phyloP scores from a whole-genome alignment of 2,329 filamentous ascomycete genomes.

The Alternaria consortialis region DNA sequence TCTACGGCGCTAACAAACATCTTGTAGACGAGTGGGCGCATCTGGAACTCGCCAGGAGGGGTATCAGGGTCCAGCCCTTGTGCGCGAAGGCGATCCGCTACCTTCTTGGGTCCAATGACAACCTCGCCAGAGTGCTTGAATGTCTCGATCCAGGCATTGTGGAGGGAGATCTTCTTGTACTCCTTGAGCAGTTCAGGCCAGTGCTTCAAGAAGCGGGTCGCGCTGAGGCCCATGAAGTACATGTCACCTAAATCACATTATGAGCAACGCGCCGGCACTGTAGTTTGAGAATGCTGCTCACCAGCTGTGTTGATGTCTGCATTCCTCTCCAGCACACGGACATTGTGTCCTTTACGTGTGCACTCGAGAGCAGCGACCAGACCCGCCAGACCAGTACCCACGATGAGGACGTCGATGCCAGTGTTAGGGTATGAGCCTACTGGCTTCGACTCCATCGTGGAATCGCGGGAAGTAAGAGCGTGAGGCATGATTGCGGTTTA shows the following conservation, averaged over 20 bases:
- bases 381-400: slow-evolving; percentile 52
- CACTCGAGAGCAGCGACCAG: slow-evolving; percentile 52
- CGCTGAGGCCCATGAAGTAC: slow-evolving; percentile 68
- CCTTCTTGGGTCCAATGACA: slow-evolving; percentile 59
- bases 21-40: slow-evolving; percentile 64
- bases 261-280: slow-evolving; percentile 12
- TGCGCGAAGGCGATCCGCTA: slow-evolving; percentile 60
- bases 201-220: slow-evolving; percentile 64
- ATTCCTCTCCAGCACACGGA: slow-evolving; percentile 55
- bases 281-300: slow-evolving; percentile 37
- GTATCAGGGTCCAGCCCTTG: slow-evolving; percentile 58
- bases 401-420: slow-evolving; percentile 53
- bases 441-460: slow-evolving; percentile 57
- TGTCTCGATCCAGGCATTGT: slow-evolving; percentile 65
- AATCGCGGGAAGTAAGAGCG: slow-evolving; percentile 58
- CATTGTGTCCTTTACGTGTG: slow-evolving; percentile 53
- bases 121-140: slow-evolving; percentile 63
- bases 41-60: slow-evolving; percentile 64
- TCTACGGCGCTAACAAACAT: slow-evolving; percentile 63
- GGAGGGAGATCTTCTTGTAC: slow-evolving; percentile 62
- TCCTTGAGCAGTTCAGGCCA: slow-evolving; percentile 64
- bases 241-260: slow-evolving; percentile 59
- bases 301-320: slow-evolving; percentile 62
- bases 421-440: slow-evolving; percentile 61
- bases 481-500: slow-evolving; percentile 42